Percentiles rank a stretch among this genome's conserved stretches.
Evolutionary conservation across 306 rosid species (phyloP).

Genomic region (Cyclanthera cordifolia): DNA sequence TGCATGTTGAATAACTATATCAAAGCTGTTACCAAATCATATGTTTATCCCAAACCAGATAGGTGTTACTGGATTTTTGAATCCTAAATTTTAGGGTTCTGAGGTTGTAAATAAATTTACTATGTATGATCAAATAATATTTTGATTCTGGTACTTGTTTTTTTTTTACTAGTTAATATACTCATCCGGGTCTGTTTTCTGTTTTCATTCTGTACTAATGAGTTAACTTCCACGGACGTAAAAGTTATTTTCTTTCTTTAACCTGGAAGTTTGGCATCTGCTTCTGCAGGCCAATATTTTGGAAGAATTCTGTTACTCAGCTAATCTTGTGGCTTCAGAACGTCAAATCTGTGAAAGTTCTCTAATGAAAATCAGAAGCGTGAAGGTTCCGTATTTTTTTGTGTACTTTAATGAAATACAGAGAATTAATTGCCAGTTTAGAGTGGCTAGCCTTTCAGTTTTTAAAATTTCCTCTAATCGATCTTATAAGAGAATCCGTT

Average conservation of each 20-base stretch:
- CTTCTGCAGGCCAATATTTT: slow-evolving; percentile 30
- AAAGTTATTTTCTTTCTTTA: slow-evolving; percentile 1
- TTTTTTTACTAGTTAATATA: background rate
- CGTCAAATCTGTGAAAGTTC: slow-evolving; percentile 20
- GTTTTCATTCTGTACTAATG: background rate
- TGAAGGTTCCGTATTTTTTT: slow-evolving; percentile 24
- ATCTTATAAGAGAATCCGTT: slow-evolving; percentile 3
- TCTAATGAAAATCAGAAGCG: slow-evolving; percentile 27
- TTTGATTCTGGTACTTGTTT: background rate
- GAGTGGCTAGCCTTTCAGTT: background rate
- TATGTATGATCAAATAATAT: too few relatives aligned
- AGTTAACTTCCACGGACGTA: background rate
- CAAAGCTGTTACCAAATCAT: background rate
- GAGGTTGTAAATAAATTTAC: background rate
- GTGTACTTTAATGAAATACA: slow-evolving; percentile 1
- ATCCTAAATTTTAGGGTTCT: background rate
- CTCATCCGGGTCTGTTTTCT: background rate
- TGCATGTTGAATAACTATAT: background rate
- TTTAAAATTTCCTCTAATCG: background rate
- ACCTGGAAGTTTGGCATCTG: slow-evolving; percentile 8
- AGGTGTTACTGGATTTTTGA: background rate
- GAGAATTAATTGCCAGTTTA: slow-evolving; percentile 1
- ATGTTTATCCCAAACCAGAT: background rate
- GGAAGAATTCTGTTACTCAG: slow-evolving; percentile 33
- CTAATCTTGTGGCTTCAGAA: slow-evolving; percentile 23